Base-by-base conservation (phyloP, 768 basidiomycete species). In the Pseudohyphozyma bogoriensis region DNA sequence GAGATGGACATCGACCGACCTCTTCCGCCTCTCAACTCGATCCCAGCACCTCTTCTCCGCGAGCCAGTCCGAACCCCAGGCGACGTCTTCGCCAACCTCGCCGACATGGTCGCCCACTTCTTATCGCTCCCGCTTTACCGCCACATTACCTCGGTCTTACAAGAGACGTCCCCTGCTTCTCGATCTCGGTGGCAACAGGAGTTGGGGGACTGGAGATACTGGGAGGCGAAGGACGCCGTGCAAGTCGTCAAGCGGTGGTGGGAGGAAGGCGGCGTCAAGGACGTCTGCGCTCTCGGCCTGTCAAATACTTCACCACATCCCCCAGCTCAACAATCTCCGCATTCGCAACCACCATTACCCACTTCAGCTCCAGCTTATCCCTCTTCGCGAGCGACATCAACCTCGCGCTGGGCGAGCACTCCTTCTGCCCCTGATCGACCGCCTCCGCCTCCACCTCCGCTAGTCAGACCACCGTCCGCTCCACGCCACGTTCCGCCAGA, bases 51-150 rank as follows among this genome's bases (percentile, higher is more conserved):
- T n/a, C n/a, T n/a, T n/a, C n/a, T 29, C 11, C 59, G 60, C 47
- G 13, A 50, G 6, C 54, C 60, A 2, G 35, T 47, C 24, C 31
- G 4, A 3, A n/a, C 44, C 16, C 31, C 31, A 18, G 40, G 50
- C n/a, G 52, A 60, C 44, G 50, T 65, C 49, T 62, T 56, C 20
- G 26, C 20, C 35, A 65, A 65, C 54, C 44, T 59, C 31, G 28
- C 46, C 29, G 13, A 28, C 4, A 36, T 65, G 42, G 10, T 59
- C 13, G 12, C 56, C 2, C 60, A 61, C 44, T 62, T 65, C 28
- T 20, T 65, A 53, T 56, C 64, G 4, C 45, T 62, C 11, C 64
- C 57, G 18, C 24, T 65, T 7, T 65, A 47, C 39, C 57, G 50
- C 4, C 54, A 58, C 22, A 18, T 50, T 0, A 56, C 28, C 24